These are phyloP conservation scores for Pseudogymnoascus sp. DNA, from an alignment of 2,329 filamentous ascomycete species.

Conservation along the genomic window DNA sequence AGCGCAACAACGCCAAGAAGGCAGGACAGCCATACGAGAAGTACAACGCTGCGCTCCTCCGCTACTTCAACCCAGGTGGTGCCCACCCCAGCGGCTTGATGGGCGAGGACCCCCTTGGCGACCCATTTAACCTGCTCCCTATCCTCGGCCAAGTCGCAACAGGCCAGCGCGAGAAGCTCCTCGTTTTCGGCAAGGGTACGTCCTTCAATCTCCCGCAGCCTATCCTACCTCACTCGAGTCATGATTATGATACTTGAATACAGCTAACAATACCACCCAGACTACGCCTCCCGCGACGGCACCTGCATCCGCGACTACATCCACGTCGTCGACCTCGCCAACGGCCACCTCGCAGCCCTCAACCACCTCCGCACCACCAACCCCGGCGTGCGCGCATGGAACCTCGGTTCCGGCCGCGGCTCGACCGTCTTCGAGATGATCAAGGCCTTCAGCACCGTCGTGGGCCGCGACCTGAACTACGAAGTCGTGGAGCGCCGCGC, in stretches of 20 bases:
- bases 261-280: constrained; percentile 37
- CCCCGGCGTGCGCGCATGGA: constrained; percentile 92
- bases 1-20: constrained; percentile 76
- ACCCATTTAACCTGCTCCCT: constrained; percentile 92
- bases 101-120: constrained; percentile 93
- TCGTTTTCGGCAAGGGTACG: constrained; percentile 89
- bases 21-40: constrained; percentile 66
- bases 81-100: constrained; percentile 93
- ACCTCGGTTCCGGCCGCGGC: constrained; percentile 86
- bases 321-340: constrained; percentile 83
- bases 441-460: constrained; percentile 81
- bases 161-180: constrained; percentile 84
- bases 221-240: no score
- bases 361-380: constrained; percentile 78
- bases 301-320: constrained; percentile 98
- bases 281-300: constrained; percentile 84
- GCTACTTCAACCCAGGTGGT: constrained; percentile 97
- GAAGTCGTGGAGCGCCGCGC: constrained; percentile 73
- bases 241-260: constrained; percentile 6
- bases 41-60: constrained; percentile 87
- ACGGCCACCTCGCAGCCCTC: constrained; percentile 79
- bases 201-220: constrained; percentile 5
- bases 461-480: constrained; percentile 79
- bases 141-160: constrained; percentile 93
- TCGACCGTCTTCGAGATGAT: constrained; percentile 97